phyloP scores from a whole-genome alignment of 2,329 filamentous ascomycete genomes.

The Calonectria naviculata region DNA sequence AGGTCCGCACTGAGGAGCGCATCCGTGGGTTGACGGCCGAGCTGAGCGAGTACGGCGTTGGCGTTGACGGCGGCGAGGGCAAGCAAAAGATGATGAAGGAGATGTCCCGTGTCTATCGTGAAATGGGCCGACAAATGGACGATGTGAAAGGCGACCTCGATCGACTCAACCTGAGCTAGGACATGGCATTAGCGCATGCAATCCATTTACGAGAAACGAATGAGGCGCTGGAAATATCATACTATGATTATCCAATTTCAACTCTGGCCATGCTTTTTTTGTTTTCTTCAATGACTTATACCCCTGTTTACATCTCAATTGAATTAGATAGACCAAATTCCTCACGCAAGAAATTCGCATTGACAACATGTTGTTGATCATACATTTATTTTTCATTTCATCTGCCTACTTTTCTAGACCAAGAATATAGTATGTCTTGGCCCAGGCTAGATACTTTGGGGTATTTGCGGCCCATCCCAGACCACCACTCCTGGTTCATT shows the following conservation, averaged over 20 bases:
- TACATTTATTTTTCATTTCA: constrained; percentile 37
- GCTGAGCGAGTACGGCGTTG: constrained; percentile 62
- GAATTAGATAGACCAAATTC: background rate
- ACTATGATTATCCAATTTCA: background rate
- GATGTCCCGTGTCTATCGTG: constrained; percentile 62
- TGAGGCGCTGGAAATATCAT: background rate
- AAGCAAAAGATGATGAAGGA: constrained; percentile 65
- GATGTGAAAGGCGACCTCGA: constrained; percentile 62
- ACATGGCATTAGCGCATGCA: background rate
- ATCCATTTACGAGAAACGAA: background rate
- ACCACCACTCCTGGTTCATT: constrained; percentile 26
- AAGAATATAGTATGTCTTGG: constrained; percentile 21
- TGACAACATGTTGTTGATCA: constrained; percentile 33
- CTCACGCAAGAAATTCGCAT: constrained; percentile 1
- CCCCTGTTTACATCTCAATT: background rate
- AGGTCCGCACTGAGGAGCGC: constrained; percentile 55
- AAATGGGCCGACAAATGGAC: constrained; percentile 61
- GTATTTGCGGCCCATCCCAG: constrained; percentile 35
- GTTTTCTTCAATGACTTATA: constrained; percentile 9
- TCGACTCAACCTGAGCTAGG: constrained; percentile 43
- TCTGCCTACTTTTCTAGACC: constrained; percentile 24
- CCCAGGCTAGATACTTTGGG: constrained; percentile 36
- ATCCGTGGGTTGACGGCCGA: constrained; percentile 54
- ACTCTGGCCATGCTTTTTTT: background rate
- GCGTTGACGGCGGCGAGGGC: constrained; percentile 44